phyloP scores from a whole-genome alignment of 257 asterid genomes.

The Ligustrum vulgare region DNA sequence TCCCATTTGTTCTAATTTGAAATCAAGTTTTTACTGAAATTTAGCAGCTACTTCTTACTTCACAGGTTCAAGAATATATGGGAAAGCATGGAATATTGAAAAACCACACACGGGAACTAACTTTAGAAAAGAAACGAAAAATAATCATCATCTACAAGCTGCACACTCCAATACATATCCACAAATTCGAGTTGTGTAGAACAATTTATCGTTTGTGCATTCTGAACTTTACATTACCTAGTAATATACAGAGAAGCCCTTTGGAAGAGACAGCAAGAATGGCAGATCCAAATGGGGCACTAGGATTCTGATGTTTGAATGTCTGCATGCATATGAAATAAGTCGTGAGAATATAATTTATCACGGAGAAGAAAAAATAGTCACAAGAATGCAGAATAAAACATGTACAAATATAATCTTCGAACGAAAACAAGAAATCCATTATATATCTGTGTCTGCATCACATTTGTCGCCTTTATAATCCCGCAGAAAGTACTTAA shows the following conservation, averaged over 20 bases:
- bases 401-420: background rate
- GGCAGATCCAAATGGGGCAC: background rate
- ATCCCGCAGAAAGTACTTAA: no score
- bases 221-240: slow-evolving; percentile 22
- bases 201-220: background rate
- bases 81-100: background rate
- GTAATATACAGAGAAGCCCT: slow-evolving; percentile 5
- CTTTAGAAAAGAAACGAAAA: background rate
- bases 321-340: slow-evolving; percentile 14
- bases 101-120: background rate
- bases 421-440: background rate
- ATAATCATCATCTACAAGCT: background rate
- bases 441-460: no score
- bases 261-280: background rate
- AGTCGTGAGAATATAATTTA: background rate
- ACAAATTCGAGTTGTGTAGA: background rate
- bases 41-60: background rate
- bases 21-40: no score
- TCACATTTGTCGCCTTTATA: no score
- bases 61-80: background rate
- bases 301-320: slow-evolving; percentile 27
- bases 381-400: background rate
- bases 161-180: background rate
- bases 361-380: background rate
- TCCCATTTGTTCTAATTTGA: no score